Evolutionary conservation across 148 eudicot genomes (phyloP), one percentile per base, ranked within the genome.

Genomic region (Hydrangea macrophylla): DNA sequence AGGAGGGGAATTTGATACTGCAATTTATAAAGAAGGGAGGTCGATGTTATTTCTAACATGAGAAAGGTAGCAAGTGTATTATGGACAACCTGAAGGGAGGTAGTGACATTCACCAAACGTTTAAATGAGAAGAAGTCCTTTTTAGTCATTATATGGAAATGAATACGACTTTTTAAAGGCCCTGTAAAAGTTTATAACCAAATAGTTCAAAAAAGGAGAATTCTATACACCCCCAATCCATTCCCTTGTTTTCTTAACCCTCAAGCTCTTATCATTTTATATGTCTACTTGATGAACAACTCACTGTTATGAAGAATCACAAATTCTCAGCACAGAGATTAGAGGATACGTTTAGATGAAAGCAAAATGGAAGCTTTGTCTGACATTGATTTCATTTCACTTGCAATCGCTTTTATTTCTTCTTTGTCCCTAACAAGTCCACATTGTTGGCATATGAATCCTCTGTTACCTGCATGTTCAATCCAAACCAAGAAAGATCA

Each of bases 361-460:
- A 81, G 77, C 28, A 72, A 76, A 32, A 31, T 26, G 56, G 83
- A 83, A 75, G 97, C 98, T 74, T 84, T 85, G 24, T 87, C 96
- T 1, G 91, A 85, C 68, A 83, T 35, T 50, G 68, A 76, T 71
- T 82, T 85, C 57, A 85, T 79, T 82, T 94, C 93, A 69, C 73
- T 69, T 17, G 80, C 82, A 70, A 84, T 73, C 62, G 73, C 81
- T 70, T 69, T 72, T 53, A 94, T 72, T 60, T 90, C 96, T 81
- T 90, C 97, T 75, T 77, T 79, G 62, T 73, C 83, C 75, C 98
- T 71, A 62, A 74, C 70, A 64, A 60, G 77, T 27, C 91, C 89
- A 80, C 98, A 94, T 50, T 79, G 79, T 70, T 94, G 98, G 75
- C 98, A 94, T 69, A 73, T 84, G 78, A 90, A 94, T 69, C 80